These are phyloP conservation scores for Aaosphaeria arxii DNA, from an alignment of 2,329 filamentous ascomycete species.

Conservation along the genomic window DNA sequence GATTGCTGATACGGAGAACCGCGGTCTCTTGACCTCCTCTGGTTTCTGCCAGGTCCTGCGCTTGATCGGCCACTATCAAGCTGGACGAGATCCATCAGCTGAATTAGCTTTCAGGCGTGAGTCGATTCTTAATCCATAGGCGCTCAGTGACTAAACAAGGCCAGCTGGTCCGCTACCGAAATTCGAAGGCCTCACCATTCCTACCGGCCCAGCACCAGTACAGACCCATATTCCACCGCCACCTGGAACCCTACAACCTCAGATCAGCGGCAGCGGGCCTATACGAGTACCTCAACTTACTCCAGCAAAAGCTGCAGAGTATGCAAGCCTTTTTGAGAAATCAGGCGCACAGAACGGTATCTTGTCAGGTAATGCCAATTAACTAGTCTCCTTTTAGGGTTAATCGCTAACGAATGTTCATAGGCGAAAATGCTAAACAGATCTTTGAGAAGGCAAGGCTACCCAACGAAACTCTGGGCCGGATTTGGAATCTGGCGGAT, in stretches of 20 bases:
- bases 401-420: slow-evolving; percentile 2
- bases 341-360: slow-evolving; percentile 75
- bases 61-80: slow-evolving; percentile 94
- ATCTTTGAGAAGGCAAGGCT: slow-evolving; percentile 94
- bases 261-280: slow-evolving; percentile 48
- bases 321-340: slow-evolving; percentile 84
- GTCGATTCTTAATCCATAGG: neutral
- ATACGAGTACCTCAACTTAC: slow-evolving; percentile 86
- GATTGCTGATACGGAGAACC: slow-evolving; percentile 95
- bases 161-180: slow-evolving; percentile 78
- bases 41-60: slow-evolving; percentile 92
- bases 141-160: slow-evolving; percentile 10
- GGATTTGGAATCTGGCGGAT: slow-evolving; percentile 94
- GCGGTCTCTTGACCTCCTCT: slow-evolving; percentile 85
- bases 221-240: slow-evolving; percentile 43
- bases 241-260: slow-evolving; percentile 26
- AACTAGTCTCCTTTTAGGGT: neutral
- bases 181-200: slow-evolving; percentile 73
- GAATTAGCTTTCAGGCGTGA: slow-evolving; percentile 78
- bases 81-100: slow-evolving; percentile 73
- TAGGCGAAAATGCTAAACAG: slow-evolving; percentile 80
- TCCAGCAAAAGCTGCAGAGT: slow-evolving; percentile 86
- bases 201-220: slow-evolving; percentile 48
- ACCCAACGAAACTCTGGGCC: slow-evolving; percentile 85
- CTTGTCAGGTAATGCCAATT: slow-evolving; percentile 57